Base-by-base conservation (phyloP, 2,329 filamentous ascomycete species). In the Boeremia exigua region DNA sequence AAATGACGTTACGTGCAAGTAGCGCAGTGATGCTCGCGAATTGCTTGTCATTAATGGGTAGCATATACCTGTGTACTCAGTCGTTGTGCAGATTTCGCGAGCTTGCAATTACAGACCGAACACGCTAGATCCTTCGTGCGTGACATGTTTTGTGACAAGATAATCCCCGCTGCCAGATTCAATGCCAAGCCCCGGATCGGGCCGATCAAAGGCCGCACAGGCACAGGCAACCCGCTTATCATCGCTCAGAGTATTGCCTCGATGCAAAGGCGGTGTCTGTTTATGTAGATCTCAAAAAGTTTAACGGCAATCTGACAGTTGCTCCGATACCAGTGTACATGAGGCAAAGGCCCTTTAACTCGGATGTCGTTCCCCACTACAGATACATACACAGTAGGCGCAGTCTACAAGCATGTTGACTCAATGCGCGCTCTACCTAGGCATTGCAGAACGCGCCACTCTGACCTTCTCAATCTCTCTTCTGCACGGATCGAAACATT, bases 41-140 rank as follows among this genome's bases (percentile, higher is more conserved):
- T 23, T 23, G 19, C 19, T 23, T 23, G 19, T 23, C 19, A 23
- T 23, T 23, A 23, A 23, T 23, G 19, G 19, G 19, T 23, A 23
- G 19, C 19, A 23, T 23, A 23, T 23, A 23, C 19, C 19, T 23
- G 19, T 23, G 19, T 23, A 23, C 19, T 23, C 19, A 5, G 19
- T 23, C 19, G 19, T 23, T 23, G 19, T 34, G 12, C 32, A 4
- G 12, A n/a, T 34, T n/a, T 34, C 14, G 32, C 32, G 3, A 6
- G 4, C n/a, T 23, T 23, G 19, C 19, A 23, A 23, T 23, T 23
- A 23, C 19, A 23, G 19, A 23, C 19, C 19, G 19, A 23, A 23
- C 19, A 11, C 34, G n/a, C 25, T 39, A 48, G 45, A 48, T 48
- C 45, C 45, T 48, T 48, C 27, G 25, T 39, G 34, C 39, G 25